A percentile compares a stretch with the other conserved stretches of the same genome.
phyloP scores from a whole-genome alignment of 164 flowering plant species.

The Tinospora cordifolia region DNA sequence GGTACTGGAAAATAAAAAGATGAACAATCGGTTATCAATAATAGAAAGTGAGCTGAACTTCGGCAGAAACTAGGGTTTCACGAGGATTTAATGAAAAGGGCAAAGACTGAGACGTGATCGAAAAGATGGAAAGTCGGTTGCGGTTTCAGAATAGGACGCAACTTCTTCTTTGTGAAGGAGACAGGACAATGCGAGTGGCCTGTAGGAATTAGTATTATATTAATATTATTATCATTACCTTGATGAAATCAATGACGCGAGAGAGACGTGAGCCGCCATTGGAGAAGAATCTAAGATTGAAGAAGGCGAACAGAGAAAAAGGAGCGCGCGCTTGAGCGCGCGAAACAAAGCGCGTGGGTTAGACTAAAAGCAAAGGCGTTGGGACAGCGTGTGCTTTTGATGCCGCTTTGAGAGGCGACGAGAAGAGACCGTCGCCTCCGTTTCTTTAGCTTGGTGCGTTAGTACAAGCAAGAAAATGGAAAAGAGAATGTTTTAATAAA shows the following conservation, averaged over 20 bases:
- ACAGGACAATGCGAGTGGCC: too few relatives aligned
- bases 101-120: neutral
- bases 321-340: neutral
- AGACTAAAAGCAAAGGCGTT: too few relatives aligned
- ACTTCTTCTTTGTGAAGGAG: too few relatives aligned
- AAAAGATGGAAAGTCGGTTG: neutral
- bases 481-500: too few relatives aligned
- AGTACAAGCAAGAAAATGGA: too few relatives aligned
- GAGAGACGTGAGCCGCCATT: constrained; percentile 21
- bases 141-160: too few relatives aligned
- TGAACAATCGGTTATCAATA: neutral
- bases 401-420: neutral
- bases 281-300: constrained; percentile 4
- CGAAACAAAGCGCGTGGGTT: neutral
- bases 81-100: neutral
- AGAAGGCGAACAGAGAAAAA: neutral
- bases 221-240: too few relatives aligned
- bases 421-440: neutral
- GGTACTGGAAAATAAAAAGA: neutral
- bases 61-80: constrained; percentile 14
- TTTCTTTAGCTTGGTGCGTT: too few relatives aligned
- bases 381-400: too few relatives aligned
- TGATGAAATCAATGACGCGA: neutral
- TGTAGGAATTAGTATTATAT: too few relatives aligned
- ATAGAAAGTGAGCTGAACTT: neutral